Evolutionary conservation across 352 stramenopile species (phyloP), one percentile per base, ranked within the genome.

Genomic region (Globisporangium barbulae): DNA sequence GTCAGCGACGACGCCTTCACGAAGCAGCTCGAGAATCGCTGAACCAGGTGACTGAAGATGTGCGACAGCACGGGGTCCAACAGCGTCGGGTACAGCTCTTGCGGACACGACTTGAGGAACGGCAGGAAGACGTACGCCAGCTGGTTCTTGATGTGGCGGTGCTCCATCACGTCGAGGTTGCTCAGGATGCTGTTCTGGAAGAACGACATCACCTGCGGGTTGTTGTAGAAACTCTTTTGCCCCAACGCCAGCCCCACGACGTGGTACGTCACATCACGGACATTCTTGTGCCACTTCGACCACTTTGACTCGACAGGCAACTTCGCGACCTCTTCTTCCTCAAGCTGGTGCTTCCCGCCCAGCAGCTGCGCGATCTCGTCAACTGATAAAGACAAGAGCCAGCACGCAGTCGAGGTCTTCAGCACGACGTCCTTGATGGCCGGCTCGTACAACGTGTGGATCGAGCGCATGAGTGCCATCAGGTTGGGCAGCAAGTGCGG

Each of bases 261-360:
- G 70, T 94, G 85, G 56, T 91, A 94, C 39, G 71, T 74, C 54
- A 91, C 83, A 63, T 94, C 85, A 19, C 85, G 83, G 2, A 91
- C 75, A 54, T 91, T 91, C 64, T 90, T 91, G 63, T 88, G 75
- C 85, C 85, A 94, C 48, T 91, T 91, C 3, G 83, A 87, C 79
- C 81, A 90, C 45, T 77, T 87, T 0, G 81, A 75, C 0, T 69
- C 74, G 1, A 42, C 28, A 0, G 82, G 75, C 0, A 91, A 63
- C 63, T 87, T 81, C 0, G 71, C 68, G 39, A 91, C 61, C 61
- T 88, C 61, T 60, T 91, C 83, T 69, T 91, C 79, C 62, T 90
- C 81, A 0, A 91, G 67, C 31, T 90, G 76, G 53, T 89, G 83
- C 35, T 90, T 91, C 17, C 85, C 85, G 61, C 84, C 79, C 13